Percentiles rank a stretch among this genome's conserved stretches.
phyloP scores from a whole-genome alignment of 106 monocot species.

The Posidonia australis region DNA sequence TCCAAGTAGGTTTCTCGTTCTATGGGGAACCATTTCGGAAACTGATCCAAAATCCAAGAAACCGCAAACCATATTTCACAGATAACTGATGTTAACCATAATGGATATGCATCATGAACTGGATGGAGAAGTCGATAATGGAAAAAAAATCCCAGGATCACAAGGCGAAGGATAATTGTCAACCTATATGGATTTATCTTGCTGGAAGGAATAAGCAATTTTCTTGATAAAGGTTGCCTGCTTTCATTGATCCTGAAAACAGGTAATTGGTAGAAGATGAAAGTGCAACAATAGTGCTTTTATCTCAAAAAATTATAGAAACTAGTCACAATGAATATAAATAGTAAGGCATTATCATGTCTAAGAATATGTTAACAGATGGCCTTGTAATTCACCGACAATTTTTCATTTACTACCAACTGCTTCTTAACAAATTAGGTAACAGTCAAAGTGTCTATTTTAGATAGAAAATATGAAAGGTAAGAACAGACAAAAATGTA shows the following conservation, averaged over 20 bases:
- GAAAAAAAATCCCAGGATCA: slow-evolving; percentile 75
- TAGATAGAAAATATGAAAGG: too few species aligned
- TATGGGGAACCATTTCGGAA: slow-evolving; percentile 87
- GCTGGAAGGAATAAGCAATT: slow-evolving; percentile 56
- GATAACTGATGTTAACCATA: slow-evolving; percentile 77
- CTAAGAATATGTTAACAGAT: too few species aligned
- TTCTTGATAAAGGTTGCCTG: slow-evolving; percentile 79
- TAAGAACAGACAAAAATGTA: too few species aligned
- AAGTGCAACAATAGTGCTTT: background rate
- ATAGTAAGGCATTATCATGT: too few species aligned
- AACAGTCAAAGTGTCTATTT: too few species aligned
- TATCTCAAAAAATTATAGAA: too few species aligned
- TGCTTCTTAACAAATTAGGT: too few species aligned
- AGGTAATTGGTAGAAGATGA: background rate
- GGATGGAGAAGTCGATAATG: slow-evolving; percentile 70
- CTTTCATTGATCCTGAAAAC: slow-evolving; percentile 66
- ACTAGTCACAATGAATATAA: too few species aligned
- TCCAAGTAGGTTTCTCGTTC: slow-evolving; percentile 76
- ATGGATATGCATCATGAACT: slow-evolving; percentile 45
- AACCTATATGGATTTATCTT: slow-evolving; percentile 74
- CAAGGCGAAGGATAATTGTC: slow-evolving; percentile 63
- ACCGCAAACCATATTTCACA: slow-evolving; percentile 83
- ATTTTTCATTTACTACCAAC: too few species aligned
- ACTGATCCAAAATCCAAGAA: slow-evolving; percentile 88
- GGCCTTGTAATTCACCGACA: too few species aligned